Conservation (phyloP, 1,139 yeast species). For the Sugiyamaella japonica region DNA sequence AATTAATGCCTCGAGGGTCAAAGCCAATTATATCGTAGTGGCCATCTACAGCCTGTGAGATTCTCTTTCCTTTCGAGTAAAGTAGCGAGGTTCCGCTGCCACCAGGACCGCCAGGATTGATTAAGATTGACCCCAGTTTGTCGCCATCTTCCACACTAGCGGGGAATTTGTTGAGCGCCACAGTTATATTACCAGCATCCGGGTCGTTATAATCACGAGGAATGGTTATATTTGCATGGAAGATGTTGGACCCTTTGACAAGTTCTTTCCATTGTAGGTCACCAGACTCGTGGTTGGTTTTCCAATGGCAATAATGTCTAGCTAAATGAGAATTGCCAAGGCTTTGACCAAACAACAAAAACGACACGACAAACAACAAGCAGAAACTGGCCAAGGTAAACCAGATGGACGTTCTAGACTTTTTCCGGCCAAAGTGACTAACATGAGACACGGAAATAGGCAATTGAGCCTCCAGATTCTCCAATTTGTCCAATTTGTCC, state of each 20-base stretch:
- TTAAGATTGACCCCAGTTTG: conserved; percentile 21
- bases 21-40: conserved; percentile 25
- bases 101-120: conserved; percentile 28
- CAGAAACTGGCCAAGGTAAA: no score
- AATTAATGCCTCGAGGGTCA: conserved; percentile 26
- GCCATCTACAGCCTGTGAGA: conserved; percentile 21
- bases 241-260: conserved; percentile 11
- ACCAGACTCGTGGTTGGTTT: neutral
- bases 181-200: conserved; percentile 18
- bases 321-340: neutral
- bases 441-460: neutral
- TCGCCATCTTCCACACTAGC: conserved; percentile 21
- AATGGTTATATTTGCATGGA: conserved; percentile 20
- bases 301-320: neutral
- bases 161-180: conserved; percentile 21
- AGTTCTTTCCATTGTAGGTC: conserved; percentile 16
- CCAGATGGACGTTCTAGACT: neutral
- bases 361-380: neutral
- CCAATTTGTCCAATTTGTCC: no score
- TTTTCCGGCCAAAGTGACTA: neutral
- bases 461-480: conserved; percentile 9
- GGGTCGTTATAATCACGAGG: conserved; percentile 24
- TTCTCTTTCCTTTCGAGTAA: conserved; percentile 15
- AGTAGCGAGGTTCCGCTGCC: conserved; percentile 23
- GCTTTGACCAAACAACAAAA: neutral